Base-by-base conservation (phyloP, 2,329 filamentous ascomycete species). In the Ophiostoma montium region DNA sequence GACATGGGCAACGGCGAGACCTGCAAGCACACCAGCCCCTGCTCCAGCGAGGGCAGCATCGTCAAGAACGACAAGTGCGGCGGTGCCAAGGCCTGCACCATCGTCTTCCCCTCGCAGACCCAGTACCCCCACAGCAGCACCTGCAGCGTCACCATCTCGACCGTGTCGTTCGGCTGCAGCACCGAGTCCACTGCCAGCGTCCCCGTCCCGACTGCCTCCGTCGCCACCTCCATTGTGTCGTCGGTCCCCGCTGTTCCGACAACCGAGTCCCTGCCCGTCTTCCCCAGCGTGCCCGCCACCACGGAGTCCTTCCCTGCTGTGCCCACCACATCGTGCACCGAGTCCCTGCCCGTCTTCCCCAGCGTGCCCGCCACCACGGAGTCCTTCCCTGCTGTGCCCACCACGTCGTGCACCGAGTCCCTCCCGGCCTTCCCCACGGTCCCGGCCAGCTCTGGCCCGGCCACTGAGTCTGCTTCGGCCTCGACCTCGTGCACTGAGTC, bases 41-140 rank as follows among this genome's bases (percentile, higher is more conserved):
- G 86, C 76, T 76, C 72, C 55, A 69, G 73, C 49, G 69, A 72
- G 15, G 86, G 86, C 59, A 81, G 78, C 51, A 76, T 74, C 43
- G 72, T 95, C 59, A 68, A 78, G 67, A 95, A 95, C 76, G 78
- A 71, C 53, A 87, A 95, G 74, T 96, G 90, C 64, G 90, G 88
- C 76, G 89, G 89, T 66, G 89, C 90, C 56, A 86, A 75, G 62
- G 80, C 78, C 51, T 87, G 95, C 53, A 80, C 76, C 49, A 80
- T 95, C 62, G 67, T 80, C 63, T 78, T 72, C 65, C 74, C 76
- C 55, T 65, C 76, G 51, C 77, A 82, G 61, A 68, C 76, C 54
- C 64, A 72, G 54, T 71, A 74, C 60, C 62, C 69, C 52, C 72
- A 78, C 62, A 35, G 30, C 32, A 66, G 72, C 45, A 67, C 66